phyloP scores from a whole-genome alignment of 2,329 filamentous ascomycete genomes.

The Phyllosticta citribraziliensis region DNA sequence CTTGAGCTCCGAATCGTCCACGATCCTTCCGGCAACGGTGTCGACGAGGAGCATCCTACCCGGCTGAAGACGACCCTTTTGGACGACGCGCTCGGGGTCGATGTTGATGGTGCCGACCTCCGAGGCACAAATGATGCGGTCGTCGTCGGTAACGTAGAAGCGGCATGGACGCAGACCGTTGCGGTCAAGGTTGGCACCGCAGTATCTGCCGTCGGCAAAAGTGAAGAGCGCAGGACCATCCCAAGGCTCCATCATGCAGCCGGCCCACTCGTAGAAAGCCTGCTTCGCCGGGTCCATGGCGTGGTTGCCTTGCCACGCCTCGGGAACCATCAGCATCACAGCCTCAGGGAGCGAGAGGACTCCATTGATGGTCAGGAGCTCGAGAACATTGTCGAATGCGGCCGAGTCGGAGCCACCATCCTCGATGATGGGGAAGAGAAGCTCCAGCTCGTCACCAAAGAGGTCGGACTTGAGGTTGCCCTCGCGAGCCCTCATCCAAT shows the following conservation, averaged over 20 bases:
- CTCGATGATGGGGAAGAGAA: slow-evolving; percentile 88
- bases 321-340: slow-evolving; percentile 97
- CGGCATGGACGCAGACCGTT: slow-evolving; percentile 92
- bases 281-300: slow-evolving; percentile 91
- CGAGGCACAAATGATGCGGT: slow-evolving; percentile 93
- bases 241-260: slow-evolving; percentile 98
- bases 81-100: slow-evolving; percentile 79
- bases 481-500: slow-evolving; percentile 97
- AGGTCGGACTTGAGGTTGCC: slow-evolving; percentile 87
- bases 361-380: slow-evolving; percentile 88
- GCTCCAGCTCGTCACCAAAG: slow-evolving; percentile 85
- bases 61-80: slow-evolving; percentile 88
- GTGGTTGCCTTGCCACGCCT: slow-evolving; percentile 92
- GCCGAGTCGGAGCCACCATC: slow-evolving; percentile 95
- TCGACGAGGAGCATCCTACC: slow-evolving; percentile 95
- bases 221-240: slow-evolving; percentile 95
- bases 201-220: slow-evolving; percentile 92
- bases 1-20: slow-evolving; percentile 90
- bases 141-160: slow-evolving; percentile 94
- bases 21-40: slow-evolving; percentile 81
- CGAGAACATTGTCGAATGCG: slow-evolving; percentile 93
- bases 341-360: slow-evolving; percentile 91
- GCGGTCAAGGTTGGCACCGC: slow-evolving; percentile 90
- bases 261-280: slow-evolving; percentile 97
- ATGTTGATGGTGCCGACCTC: slow-evolving; percentile 91